These are phyloP conservation scores for Xylaria curta DNA, from an alignment of 495 filamentous ascomycete genomes.

Conservation along the genomic window DNA sequence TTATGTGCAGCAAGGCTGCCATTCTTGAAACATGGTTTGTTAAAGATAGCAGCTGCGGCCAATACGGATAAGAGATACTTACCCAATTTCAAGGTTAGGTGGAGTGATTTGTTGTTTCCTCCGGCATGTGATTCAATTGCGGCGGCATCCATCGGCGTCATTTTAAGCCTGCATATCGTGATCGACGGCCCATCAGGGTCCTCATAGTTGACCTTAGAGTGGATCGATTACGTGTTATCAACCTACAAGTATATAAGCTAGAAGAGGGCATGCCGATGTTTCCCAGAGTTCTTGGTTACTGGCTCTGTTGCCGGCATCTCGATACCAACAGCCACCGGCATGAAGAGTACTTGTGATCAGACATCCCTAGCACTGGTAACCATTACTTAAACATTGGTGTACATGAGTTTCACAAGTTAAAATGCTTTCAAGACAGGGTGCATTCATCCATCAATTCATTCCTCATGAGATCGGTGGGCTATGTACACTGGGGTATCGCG, in stretches of 20 bases:
- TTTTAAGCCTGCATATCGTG: neutral
- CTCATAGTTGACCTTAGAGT: constrained; percentile 6
- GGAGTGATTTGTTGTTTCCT: neutral
- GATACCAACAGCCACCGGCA: neutral
- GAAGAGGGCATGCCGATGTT: too few species aligned
- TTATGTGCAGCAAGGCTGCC: too few species aligned
- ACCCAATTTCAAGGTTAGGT: neutral
- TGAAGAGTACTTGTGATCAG: neutral
- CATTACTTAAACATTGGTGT: neutral
- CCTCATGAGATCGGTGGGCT: constrained; percentile 19
- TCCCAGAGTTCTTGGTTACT: neutral
- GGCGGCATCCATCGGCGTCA: neutral
- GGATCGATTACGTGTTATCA: constrained; percentile 14
- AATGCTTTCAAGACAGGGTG: neutral
- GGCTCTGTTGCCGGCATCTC: neutral
- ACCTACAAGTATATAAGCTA: constrained; percentile 7
- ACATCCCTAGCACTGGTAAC: neutral
- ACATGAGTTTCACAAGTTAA: neutral
- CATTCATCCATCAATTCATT: constrained; percentile 26
- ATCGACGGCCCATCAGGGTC: constrained; percentile 15
- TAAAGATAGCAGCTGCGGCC: neutral
- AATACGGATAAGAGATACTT: neutral
- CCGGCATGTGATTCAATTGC: neutral
- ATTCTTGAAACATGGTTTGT: neutral
- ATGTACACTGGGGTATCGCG: constrained; percentile 33